Evolutionary conservation across 202 grass and related monocot species (phyloP).

Genomic region (Hordeum pubiflorum): DNA sequence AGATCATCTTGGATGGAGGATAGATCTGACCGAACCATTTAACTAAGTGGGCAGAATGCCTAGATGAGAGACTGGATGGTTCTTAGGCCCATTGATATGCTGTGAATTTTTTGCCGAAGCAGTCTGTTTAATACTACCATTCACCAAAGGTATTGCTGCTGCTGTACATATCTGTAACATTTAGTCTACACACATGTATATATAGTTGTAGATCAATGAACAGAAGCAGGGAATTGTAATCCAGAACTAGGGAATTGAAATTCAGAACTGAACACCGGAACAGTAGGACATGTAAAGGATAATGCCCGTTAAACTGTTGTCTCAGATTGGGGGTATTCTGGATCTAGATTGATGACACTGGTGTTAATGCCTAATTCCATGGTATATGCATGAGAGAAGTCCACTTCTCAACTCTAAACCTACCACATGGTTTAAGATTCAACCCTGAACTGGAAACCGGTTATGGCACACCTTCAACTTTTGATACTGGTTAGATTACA

Average conservation of each 20-base stretch:
- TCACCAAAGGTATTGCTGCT: slow-evolving; percentile 7
- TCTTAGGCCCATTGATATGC: neutral
- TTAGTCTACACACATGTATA: slow-evolving; percentile 30
- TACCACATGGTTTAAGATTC: no score
- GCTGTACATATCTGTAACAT: slow-evolving; percentile 31
- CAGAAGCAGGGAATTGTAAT: neutral
- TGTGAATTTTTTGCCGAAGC: slow-evolving; percentile 17
- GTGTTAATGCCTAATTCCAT: neutral
- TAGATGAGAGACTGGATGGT: slow-evolving; percentile 13
- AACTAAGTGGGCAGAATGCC: slow-evolving; percentile 15
- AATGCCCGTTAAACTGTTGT: neutral
- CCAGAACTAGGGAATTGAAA: neutral
- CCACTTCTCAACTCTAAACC: no score
- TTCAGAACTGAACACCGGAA: no score
- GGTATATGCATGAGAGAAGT: neutral
- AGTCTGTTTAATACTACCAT: slow-evolving; percentile 17
- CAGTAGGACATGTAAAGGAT: slow-evolving; percentile 11
- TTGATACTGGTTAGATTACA: no score
- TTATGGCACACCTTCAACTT: no score
- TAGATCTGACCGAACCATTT: slow-evolving; percentile 32
- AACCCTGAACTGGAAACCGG: no score
- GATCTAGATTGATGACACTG: slow-evolving; percentile 2
- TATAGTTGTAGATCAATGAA: slow-evolving; percentile 7
- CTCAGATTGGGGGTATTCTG: neutral
- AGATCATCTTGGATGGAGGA: slow-evolving; percentile 10